Conservation (phyloP, 805 yeast genomes). For the Lipomyces spencermartinsiae region DNA sequence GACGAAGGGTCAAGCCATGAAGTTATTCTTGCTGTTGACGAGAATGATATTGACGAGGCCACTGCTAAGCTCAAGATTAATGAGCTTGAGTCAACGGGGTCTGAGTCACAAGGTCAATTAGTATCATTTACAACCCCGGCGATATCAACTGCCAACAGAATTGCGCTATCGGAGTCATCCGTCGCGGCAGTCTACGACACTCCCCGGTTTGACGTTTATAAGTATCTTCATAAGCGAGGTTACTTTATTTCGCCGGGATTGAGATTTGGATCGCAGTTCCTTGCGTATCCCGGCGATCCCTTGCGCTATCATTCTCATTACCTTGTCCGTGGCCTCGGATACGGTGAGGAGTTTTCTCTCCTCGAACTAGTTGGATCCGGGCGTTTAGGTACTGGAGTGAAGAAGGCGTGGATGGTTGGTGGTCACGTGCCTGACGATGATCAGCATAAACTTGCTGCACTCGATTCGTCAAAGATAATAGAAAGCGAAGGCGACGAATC, state of each 20-base stretch:
- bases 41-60: slow-evolving; percentile 8
- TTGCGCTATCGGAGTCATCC: slow-evolving; percentile 7
- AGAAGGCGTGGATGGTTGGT: slow-evolving; percentile 74
- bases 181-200: slow-evolving; percentile 14
- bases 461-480: not conserved
- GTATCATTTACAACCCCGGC: slow-evolving; percentile 16
- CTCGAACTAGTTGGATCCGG: slow-evolving; percentile 80
- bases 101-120: not conserved
- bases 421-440: slow-evolving; percentile 36
- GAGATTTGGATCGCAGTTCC: slow-evolving; percentile 86
- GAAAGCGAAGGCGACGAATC: not conserved
- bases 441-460: slow-evolving; percentile 29
- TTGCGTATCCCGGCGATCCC: slow-evolving; percentile 96
- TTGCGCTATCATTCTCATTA: slow-evolving; percentile 86
- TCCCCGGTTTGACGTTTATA: slow-evolving; percentile 49
- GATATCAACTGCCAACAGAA: slow-evolving; percentile 4
- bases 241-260: slow-evolving; percentile 80
- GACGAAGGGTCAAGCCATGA: slow-evolving; percentile 49
- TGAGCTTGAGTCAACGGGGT: slow-evolving; percentile 8
- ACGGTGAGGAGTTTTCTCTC: slow-evolving; percentile 61
- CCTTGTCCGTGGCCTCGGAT: slow-evolving; percentile 61
- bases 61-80: slow-evolving; percentile 4
- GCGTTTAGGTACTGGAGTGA: slow-evolving; percentile 88
- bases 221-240: slow-evolving; percentile 52
- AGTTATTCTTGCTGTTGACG: slow-evolving; percentile 7